Conservation (phyloP, 202 grass and related monocot genomes). For the Setaria viridis region DNA sequence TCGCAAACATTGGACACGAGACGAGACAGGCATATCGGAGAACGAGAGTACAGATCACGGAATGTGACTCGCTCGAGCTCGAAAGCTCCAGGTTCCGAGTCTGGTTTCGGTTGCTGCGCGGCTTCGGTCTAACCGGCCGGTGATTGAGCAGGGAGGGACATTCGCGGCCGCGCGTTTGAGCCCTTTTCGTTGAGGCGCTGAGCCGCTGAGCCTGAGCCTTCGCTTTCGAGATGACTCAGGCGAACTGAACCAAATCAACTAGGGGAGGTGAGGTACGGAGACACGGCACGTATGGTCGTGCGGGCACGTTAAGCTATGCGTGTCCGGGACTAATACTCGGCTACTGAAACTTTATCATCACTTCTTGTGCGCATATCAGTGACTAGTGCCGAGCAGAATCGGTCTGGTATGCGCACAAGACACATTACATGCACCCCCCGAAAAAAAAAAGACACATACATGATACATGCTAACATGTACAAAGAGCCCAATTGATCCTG, state of each 20-base stretch:
- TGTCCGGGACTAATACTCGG: no score
- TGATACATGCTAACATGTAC: no score
- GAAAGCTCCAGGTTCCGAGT: not conserved
- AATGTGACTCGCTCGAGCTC: not conserved
- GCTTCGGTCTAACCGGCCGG: not conserved
- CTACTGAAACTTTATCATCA: no score
- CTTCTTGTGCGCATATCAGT: no score
- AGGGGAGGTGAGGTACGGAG: not conserved
- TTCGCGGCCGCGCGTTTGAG: not conserved
- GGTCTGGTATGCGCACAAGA: no score
- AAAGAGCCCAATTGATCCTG: no score
- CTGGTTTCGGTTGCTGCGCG: not conserved
- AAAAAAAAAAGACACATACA: no score
- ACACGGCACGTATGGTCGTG: not conserved
- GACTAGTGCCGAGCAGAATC: no score
- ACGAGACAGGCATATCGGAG: not conserved
- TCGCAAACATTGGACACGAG: no score
- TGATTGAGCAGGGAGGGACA: not conserved
- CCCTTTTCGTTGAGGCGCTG: not conserved
- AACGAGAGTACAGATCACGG: not conserved
- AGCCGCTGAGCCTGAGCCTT: not conserved
- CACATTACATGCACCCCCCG: no score
- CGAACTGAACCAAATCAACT: not conserved
- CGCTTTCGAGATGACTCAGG: not conserved
- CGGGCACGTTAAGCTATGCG: no score